phyloP scores from a whole-genome alignment of 768 basidiomycete species.

The Pseudohyphozyma bogoriensis region DNA sequence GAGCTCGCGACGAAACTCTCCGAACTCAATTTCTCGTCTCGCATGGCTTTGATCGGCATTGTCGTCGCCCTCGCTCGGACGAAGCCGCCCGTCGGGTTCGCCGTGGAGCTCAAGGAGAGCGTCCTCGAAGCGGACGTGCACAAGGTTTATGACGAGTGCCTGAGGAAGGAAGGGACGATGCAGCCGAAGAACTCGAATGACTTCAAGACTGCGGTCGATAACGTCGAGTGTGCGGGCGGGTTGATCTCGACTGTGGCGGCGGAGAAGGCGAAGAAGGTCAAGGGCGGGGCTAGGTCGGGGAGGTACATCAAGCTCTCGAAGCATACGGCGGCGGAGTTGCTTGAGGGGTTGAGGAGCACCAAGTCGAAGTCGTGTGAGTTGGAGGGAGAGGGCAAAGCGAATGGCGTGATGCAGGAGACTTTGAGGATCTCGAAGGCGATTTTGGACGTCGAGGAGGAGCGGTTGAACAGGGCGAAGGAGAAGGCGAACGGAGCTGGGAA shows the following conservation, averaged over 20 bases:
- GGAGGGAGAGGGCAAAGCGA: not conserved
- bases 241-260: not conserved
- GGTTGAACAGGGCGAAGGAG: not conserved
- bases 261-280: not conserved
- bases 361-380: not conserved
- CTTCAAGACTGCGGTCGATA: constrained; percentile 10
- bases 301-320: too few species aligned
- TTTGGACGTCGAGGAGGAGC: not conserved
- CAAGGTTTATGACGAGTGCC: constrained; percentile 12
- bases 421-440: not conserved
- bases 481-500: not conserved
- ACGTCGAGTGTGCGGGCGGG: constrained; percentile 9
- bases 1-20: constrained; percentile 12
- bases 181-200: not conserved
- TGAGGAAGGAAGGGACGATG: not conserved
- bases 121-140: not conserved
- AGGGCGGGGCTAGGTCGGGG: too few species aligned
- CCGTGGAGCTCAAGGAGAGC: not conserved
- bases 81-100: not conserved
- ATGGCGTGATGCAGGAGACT: constrained; percentile 4
- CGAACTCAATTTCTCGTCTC: constrained; percentile 19
- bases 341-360: not conserved
- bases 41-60: constrained; percentile 14
- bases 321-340: not conserved
- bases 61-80: constrained; percentile 18